Percentiles rank a stretch among this genome's conserved stretches.
These are phyloP conservation scores for Aureobasidium sp. DNA, from an alignment of 2,329 filamentous ascomycete genomes.

Conservation along the genomic window DNA sequence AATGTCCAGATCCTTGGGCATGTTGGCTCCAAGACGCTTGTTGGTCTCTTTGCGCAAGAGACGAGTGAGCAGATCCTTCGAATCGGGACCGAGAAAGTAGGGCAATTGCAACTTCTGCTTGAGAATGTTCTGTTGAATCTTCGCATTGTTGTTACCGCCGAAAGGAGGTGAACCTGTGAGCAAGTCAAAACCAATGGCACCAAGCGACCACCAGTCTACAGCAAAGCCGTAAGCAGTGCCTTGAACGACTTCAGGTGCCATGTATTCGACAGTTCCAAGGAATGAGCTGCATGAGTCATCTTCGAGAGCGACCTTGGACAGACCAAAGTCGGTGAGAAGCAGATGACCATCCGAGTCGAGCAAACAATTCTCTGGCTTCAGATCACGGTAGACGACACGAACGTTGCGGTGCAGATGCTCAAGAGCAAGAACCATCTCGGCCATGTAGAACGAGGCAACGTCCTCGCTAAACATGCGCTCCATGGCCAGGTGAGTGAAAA, in stretches of 20 bases:
- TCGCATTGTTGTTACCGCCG: constrained; percentile 80
- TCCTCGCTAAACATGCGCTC: constrained; percentile 94
- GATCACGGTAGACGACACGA: constrained; percentile 90
- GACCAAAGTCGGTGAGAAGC: constrained; percentile 89
- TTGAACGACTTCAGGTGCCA: constrained; percentile 91
- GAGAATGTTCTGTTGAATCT: constrained; percentile 92
- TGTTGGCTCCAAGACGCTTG: constrained; percentile 80
- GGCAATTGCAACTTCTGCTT: constrained; percentile 84
- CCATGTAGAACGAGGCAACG: constrained; percentile 94
- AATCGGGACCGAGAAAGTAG: constrained; percentile 83
- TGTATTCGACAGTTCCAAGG: constrained; percentile 94
- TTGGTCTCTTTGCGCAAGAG: constrained; percentile 85
- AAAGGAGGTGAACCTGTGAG: constrained; percentile 91
- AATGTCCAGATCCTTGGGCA: constrained; percentile 75
- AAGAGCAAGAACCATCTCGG: constrained; percentile 89
- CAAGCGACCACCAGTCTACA: constrained; percentile 98
- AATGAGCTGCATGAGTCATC: constrained; percentile 74
- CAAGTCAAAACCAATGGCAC: constrained; percentile 83
- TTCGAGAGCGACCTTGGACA: constrained; percentile 86
- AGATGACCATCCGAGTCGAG: constrained; percentile 87
- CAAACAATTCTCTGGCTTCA: constrained; percentile 97
- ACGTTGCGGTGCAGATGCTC: constrained; percentile 88
- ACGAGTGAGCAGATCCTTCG: constrained; percentile 86
- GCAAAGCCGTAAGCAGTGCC: constrained; percentile 86
- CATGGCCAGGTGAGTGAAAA: constrained; percentile 89